Percentiles rank a stretch among this genome's conserved stretches.
Conservation (phyloP, 225 moss, liverwort and hornwort species). For the Lunularia cruciata region DNA sequence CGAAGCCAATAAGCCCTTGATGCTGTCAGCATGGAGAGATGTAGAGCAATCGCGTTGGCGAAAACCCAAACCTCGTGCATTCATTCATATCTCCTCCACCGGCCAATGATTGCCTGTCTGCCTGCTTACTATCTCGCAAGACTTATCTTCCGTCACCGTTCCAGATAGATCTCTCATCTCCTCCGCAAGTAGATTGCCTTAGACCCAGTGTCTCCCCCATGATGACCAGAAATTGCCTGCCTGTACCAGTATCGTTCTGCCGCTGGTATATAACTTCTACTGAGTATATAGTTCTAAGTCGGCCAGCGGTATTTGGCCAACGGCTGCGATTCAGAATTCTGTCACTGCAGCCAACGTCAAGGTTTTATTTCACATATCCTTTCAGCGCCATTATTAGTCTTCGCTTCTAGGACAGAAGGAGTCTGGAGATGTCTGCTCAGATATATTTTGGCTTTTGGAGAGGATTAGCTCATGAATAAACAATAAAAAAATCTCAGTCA, state of each 20-base stretch:
- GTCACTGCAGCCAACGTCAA: not conserved
- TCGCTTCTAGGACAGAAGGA: not conserved
- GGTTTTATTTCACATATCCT: not conserved
- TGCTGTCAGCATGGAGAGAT: not conserved
- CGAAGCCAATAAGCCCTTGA: constrained; percentile 2
- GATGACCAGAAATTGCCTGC: constrained; percentile 6
- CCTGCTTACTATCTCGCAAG: constrained; percentile 11
- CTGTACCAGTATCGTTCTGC: not conserved
- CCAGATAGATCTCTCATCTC: constrained; percentile 4
- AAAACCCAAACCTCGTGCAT: not conserved
- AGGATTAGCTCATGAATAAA: not conserved
- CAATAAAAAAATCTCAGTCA: not conserved
- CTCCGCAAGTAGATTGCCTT: constrained; percentile 5
- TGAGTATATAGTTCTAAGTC: not conserved
- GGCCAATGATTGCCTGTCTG: constrained; percentile 5
- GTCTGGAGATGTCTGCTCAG: not conserved
- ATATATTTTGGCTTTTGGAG: constrained; percentile 8
- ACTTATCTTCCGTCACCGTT: not conserved
- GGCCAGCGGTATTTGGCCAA: not conserved
- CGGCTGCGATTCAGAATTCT: constrained; percentile 2
- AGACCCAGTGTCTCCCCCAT: not conserved
- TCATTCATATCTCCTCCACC: not conserved
- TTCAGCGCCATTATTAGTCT: not conserved
- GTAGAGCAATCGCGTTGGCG: not conserved
- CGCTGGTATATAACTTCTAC: not conserved